Evolutionary conservation across 2,329 filamentous ascomycete species (phyloP), one percentile per base, ranked within the genome.

Genomic region (Paramyrothecium sp.): DNA sequence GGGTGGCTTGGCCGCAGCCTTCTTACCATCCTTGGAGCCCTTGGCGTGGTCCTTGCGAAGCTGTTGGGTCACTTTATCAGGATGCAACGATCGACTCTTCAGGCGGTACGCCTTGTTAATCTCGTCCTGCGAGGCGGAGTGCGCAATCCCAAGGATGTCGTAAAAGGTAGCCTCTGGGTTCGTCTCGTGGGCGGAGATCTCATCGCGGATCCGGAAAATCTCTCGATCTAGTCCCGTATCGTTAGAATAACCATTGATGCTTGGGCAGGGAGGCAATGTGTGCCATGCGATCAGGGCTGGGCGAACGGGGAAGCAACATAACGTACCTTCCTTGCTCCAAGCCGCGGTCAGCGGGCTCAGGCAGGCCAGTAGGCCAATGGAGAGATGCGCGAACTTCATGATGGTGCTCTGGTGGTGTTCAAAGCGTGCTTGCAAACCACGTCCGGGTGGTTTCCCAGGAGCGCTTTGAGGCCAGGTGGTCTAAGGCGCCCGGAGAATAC

Each of bases 81-180:
- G 95, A 74, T 99, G 95, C 51, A 97, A 81, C 54, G 85, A 81
- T 62, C 88, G 85, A 50, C 92, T 90, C 76, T 89, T 92, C 78
- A 93, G 92, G 78, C 91, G 91, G 82, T 96, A 97, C 67, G 92
- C 93, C 75, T 95, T 96, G 80, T 89, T 92, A 77, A 99, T 90
- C 61, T 97, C 91, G 61, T 97, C 92, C 64, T 91, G 88, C 65
- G 83, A 89, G 59, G 92, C 94, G 58, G 82, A 82, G 58, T 86
- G 80, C 53, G 83, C 80, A 63, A 97, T 84, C 68, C 89, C 92
- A 61, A 99, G 81, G 76, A 97, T 95, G 71, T 96, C 89, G 84
- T 99, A 99, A 77, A 99, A 99, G 66, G 91, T 95, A 59, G 91
- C 83, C 61, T 90, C 88, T 54, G 81, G 69, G 57, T 95, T 92